These are phyloP conservation scores for Handroanthus guayacan DNA, from an alignment of 257 asterid species.

Conservation along the genomic window DNA sequence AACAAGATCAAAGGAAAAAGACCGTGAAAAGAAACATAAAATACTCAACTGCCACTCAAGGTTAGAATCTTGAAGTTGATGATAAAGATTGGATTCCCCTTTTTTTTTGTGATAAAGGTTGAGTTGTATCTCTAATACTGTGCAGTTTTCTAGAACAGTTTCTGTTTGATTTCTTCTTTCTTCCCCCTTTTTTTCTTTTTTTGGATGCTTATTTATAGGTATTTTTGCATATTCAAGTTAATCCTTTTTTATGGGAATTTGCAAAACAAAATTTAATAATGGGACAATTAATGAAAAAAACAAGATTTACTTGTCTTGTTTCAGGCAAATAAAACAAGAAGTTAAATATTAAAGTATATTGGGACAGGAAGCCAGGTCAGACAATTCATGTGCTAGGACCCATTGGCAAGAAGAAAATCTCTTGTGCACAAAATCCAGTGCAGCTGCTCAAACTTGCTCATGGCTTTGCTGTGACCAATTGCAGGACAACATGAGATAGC, in stretches of 20 bases:
- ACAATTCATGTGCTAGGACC: conserved; percentile 54
- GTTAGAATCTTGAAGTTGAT: conserved; percentile 35
- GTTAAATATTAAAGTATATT: conserved; percentile 33
- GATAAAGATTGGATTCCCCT: conserved; percentile 35
- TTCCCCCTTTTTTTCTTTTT: neutral
- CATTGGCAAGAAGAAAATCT: conserved; percentile 37
- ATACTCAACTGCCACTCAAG: neutral
- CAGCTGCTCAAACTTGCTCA: conserved; percentile 35
- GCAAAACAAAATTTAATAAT: conserved; percentile 6
- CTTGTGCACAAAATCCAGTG: conserved; percentile 26
- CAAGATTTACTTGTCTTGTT: conserved; percentile 45
- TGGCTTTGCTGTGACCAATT: conserved; percentile 55
- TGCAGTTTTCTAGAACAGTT: neutral
- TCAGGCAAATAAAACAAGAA: conserved; percentile 39
- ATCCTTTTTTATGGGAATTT: conserved; percentile 19
- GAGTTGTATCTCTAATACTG: conserved; percentile 16
- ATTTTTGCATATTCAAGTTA: neutral
- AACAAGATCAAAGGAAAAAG: too few species aligned
- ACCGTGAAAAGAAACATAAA: neutral
- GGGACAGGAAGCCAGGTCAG: conserved; percentile 40
- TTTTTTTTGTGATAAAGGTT: conserved; percentile 40
- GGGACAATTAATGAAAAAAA: conserved; percentile 47
- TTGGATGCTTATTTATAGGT: neutral
- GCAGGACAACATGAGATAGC: neutral
- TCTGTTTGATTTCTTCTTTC: neutral